Base-by-base conservation (phyloP, 108 stramenopile genomes). In the Cyclotella atomus region DNA sequence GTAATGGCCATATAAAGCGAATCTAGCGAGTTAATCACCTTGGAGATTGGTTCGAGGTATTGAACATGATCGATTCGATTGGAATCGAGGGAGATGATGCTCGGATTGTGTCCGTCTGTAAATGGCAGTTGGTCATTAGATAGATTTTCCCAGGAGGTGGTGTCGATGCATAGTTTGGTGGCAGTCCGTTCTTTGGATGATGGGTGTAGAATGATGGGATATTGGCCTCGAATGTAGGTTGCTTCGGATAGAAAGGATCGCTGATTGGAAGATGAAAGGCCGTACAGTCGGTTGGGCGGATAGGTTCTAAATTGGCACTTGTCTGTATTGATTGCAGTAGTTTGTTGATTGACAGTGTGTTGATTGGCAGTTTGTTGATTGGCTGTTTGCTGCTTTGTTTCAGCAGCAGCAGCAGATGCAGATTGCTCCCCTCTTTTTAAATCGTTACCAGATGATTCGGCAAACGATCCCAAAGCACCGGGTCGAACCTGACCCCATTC, bases 91-190 rank as follows among this genome's bases (percentile, higher is more conserved):
- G 81, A 83, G 17, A 95, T 30, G 17, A 95, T 60, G 59, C 81
- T 83, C 1, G 94, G 94, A 84, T 95, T 95, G 55, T 90, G 90
- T 0, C 94, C 94, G 80, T 95, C 94, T 21, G 89, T 89, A 73
- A 95, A 95, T 16, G 94, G 91, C 27, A 80, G 57, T 12, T 61
- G 28, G 45, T 66, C 28, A 2, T 38, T 62, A 16, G 45, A 15
- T 41, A 53, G 28, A 16, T 82, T 60, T 43, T 85, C 84, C 94
- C 94, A 95, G 47, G 83, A 87, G 0, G 87, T 74, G 60, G 91
- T 91, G 82, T 95, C 77, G 60, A 89, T 75, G 62, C 90, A 92
- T 0, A 92, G 47, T 43, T 92, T 82, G 24, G 33, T 41, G 28
- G 72, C 64, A 41, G 17, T 15, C 21, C 20, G 38, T 30, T 44